Conservation (phyloP, 2,329 filamentous ascomycete genomes). For the Talaromyces islandicus region DNA sequence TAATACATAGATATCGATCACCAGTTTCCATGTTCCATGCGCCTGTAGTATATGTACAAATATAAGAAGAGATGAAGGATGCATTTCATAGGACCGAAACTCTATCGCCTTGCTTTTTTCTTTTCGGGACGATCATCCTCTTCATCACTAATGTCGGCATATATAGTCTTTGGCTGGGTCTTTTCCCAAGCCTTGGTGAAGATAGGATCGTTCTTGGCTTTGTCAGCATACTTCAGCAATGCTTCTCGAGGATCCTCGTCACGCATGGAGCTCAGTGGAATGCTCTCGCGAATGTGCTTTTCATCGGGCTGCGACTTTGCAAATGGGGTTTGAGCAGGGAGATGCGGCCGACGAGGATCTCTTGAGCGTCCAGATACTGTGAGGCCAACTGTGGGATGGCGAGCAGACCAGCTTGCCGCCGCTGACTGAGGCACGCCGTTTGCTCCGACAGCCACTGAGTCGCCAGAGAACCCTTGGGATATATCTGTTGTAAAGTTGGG, state of each 20-base stretch:
- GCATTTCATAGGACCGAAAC: neutral
- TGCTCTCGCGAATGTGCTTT: constrained; percentile 79
- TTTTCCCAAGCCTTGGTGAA: constrained; percentile 92
- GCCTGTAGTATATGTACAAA: constrained; percentile 7
- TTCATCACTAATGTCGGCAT: constrained; percentile 81
- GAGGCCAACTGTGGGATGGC: constrained; percentile 65
- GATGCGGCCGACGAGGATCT: constrained; percentile 78
- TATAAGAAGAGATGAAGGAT: neutral
- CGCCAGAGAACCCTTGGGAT: constrained; percentile 72
- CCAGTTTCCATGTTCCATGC: neutral
- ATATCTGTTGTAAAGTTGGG: constrained; percentile 79
- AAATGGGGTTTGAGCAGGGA: constrained; percentile 81
- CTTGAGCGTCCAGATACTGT: constrained; percentile 70
- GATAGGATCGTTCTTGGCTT: constrained; percentile 85
- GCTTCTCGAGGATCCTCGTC: constrained; percentile 96
- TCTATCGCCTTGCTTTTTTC: constrained; percentile 41
- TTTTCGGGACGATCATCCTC: constrained; percentile 63
- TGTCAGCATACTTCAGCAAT: constrained; percentile 87
- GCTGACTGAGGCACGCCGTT: constrained; percentile 69
- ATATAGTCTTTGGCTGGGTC: constrained; percentile 88
- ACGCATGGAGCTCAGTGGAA: constrained; percentile 84
- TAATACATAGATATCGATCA: neutral
- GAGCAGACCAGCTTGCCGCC: constrained; percentile 55
- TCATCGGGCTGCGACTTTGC: constrained; percentile 85
- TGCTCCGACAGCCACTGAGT: constrained; percentile 68